These are phyloP conservation scores for Podospora comata DNA, from an alignment of 495 filamentous ascomycete genomes.

Conservation along the genomic window DNA sequence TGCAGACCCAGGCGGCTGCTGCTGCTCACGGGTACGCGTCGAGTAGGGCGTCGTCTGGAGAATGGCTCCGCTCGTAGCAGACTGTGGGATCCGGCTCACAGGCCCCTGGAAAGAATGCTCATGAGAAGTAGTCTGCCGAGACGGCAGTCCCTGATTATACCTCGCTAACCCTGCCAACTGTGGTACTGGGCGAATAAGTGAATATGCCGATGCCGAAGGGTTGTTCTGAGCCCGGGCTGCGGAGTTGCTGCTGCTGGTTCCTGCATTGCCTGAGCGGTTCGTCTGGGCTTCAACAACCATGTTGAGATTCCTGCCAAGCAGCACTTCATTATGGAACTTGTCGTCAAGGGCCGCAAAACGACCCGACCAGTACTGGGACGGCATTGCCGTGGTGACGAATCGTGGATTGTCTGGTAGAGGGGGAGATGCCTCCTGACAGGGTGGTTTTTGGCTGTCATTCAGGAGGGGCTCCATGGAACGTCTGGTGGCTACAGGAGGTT, in stretches of 20 bases:
- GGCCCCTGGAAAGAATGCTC: neutral
- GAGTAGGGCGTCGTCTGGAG: slow-evolving; percentile 17
- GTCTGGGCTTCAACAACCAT: slow-evolving; percentile 29
- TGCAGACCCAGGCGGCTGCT: neutral
- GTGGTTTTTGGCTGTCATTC: neutral
- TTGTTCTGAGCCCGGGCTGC: slow-evolving; percentile 25
- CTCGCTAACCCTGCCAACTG: neutral
- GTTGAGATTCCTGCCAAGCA: slow-evolving; percentile 30
- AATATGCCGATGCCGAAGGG: slow-evolving; percentile 23
- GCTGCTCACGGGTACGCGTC: neutral
- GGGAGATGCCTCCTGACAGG: neutral
- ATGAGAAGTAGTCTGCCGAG: neutral
- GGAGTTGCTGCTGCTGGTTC: slow-evolving; percentile 11
- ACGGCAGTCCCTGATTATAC: neutral
- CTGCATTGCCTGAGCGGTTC: slow-evolving; percentile 21
- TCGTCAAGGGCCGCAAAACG: slow-evolving; percentile 55
- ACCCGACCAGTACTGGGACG: slow-evolving; percentile 52
- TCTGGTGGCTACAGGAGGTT: slow-evolving; percentile 1
- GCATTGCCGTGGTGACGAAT: slow-evolving; percentile 31
- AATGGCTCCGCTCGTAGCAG: slow-evolving; percentile 30
- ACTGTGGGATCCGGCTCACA: slow-evolving; percentile 23
- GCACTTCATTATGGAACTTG: slow-evolving; percentile 47
- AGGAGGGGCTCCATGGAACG: slow-evolving; percentile 8
- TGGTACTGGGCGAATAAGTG: slow-evolving; percentile 11
- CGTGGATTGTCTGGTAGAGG: slow-evolving; percentile 17